Evolutionary conservation across 768 basidiomycete genomes (phyloP).

Genomic region (Amanita subjunquillea): DNA sequence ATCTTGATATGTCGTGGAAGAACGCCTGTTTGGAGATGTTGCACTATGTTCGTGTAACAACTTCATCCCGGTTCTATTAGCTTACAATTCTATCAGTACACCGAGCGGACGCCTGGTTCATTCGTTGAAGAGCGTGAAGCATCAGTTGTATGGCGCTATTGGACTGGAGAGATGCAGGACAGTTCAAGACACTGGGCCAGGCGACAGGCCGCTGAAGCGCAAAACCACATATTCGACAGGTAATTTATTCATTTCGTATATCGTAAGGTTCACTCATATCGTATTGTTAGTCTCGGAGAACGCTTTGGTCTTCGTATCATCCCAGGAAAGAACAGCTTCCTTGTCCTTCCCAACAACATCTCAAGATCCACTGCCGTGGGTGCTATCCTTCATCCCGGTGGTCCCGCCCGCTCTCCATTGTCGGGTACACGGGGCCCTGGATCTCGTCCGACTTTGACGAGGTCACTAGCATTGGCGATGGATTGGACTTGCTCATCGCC

Average conservation of each 20-base stretch:
- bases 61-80: neutral
- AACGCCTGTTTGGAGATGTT: constrained; percentile 71
- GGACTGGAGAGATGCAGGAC: constrained; percentile 42
- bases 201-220: constrained; percentile 81
- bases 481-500: constrained; percentile 51
- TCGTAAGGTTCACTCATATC: neutral
- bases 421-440: constrained; percentile 29
- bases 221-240: constrained; percentile 87
- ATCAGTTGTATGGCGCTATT: constrained; percentile 80
- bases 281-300: constrained; percentile 52
- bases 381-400: constrained; percentile 63
- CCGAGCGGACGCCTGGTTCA: constrained; percentile 80
- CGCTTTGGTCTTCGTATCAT: constrained; percentile 78
- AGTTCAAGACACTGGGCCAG: constrained; percentile 66
- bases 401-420: constrained; percentile 29
- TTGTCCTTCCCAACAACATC: constrained; percentile 74
- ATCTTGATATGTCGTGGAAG: constrained; percentile 78
- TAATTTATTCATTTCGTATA: constrained; percentile 11
- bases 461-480: constrained; percentile 15
- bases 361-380: constrained; percentile 79
- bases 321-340: constrained; percentile 69
- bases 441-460: constrained; percentile 16
- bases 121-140: constrained; percentile 79
- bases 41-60: constrained; percentile 52
- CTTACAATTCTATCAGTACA: constrained; percentile 43